Conservation (phyloP, 345 rosid genomes). For the Dimocarpus longan region DNA sequence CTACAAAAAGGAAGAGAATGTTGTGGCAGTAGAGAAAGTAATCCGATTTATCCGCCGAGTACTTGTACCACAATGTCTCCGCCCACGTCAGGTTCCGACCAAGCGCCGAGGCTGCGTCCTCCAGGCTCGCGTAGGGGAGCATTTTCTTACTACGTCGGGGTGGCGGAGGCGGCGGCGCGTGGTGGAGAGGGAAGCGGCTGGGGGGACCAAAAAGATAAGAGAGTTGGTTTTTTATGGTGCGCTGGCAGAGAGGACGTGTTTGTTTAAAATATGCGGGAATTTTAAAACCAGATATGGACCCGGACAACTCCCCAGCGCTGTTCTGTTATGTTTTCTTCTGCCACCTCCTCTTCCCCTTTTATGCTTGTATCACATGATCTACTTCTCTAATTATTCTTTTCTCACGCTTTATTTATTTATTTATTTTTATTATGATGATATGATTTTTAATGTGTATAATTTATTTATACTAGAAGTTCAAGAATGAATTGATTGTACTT, state of each 20-base stretch:
- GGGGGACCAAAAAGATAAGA: neutral
- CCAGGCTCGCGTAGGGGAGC: constrained; percentile 70
- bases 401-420: too few relatives aligned
- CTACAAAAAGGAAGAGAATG: constrained; percentile 64
- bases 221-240: neutral
- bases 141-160: constrained; percentile 27
- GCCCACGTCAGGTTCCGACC: constrained; percentile 74
- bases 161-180: constrained; percentile 16
- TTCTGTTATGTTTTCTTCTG: neutral
- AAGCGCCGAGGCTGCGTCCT: constrained; percentile 62
- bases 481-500: too few relatives aligned
- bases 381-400: too few relatives aligned
- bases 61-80: constrained; percentile 81
- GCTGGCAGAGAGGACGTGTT: constrained; percentile 4
- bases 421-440: too few relatives aligned
- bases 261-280: constrained; percentile 37
- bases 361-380: too few relatives aligned
- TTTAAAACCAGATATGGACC: constrained; percentile 12
- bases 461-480: too few relatives aligned
- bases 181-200: constrained; percentile 8
- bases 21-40: constrained; percentile 85
- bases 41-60: constrained; percentile 81
- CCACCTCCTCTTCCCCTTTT: neutral
- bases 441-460: too few relatives aligned
- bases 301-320: neutral